These are phyloP conservation scores for Omphalotus olearius DNA, from an alignment of 1,284 basidiomycete species.

Conservation along the genomic window DNA sequence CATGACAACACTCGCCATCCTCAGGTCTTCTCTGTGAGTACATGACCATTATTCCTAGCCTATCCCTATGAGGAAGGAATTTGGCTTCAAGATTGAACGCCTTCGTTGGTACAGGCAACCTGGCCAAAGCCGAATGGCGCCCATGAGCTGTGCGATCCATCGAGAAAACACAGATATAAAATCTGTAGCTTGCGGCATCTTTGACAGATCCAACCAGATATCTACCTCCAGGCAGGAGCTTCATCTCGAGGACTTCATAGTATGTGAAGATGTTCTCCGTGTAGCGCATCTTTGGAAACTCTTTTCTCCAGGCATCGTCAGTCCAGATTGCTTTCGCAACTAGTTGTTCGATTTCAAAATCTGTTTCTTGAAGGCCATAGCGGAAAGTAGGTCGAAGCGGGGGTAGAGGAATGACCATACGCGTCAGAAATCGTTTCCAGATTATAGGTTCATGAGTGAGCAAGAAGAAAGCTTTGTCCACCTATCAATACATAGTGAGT, in stretches of 20 bases:
- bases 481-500: conserved; percentile 30
- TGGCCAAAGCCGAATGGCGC: conserved; percentile 46
- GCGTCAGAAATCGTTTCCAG: conserved; percentile 61
- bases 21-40: conserved; percentile 27
- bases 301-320: conserved; percentile 51
- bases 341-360: conserved; percentile 59
- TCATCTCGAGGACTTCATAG: conserved; percentile 52
- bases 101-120: conserved; percentile 44
- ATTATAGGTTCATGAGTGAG: conserved; percentile 63
- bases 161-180: conserved; percentile 49
- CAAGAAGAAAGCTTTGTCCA: conserved; percentile 49
- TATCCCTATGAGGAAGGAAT: conserved; percentile 44
- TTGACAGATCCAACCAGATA: conserved; percentile 60
- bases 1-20: conserved; percentile 8
- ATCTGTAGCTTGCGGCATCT: conserved; percentile 37
- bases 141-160: conserved; percentile 47
- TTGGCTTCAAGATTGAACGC: conserved; percentile 59
- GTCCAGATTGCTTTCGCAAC: conserved; percentile 58
- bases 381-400: conserved; percentile 57
- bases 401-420: conserved; percentile 52
- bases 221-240: conserved; percentile 64
- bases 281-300: conserved; percentile 32
- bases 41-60: conserved; percentile 55
- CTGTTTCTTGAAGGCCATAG: conserved; percentile 39
- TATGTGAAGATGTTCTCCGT: conserved; percentile 34